Conservation (phyloP, 2,329 filamentous ascomycete genomes). For the Aureobasidium pullulans region DNA sequence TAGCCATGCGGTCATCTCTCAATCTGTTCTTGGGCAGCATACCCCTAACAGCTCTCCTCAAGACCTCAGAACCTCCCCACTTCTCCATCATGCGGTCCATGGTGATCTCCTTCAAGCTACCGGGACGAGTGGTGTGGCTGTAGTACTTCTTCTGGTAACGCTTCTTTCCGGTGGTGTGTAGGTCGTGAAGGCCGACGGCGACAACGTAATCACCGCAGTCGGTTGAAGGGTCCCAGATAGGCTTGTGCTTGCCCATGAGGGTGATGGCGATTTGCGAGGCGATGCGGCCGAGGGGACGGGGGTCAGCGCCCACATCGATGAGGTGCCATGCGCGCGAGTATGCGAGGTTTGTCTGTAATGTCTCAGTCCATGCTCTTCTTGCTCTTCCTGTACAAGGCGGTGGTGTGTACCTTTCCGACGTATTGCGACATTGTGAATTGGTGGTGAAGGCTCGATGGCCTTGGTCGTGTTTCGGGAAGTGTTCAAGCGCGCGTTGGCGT, state of each 20-base stretch:
- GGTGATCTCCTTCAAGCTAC: constrained; percentile 76
- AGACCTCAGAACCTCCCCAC: constrained; percentile 84
- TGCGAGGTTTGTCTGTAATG: constrained; percentile 75
- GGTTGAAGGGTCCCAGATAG: constrained; percentile 91
- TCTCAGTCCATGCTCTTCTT: not conserved
- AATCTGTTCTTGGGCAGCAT: constrained; percentile 98
- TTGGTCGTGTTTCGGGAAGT: not conserved
- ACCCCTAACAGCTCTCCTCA: constrained; percentile 85
- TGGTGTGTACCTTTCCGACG: constrained; percentile 57
- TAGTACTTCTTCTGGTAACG: constrained; percentile 93
- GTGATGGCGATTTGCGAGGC: constrained; percentile 79
- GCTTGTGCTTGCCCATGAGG: constrained; percentile 99
- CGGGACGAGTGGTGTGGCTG: constrained; percentile 84
- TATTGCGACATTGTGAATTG: constrained; percentile 63
- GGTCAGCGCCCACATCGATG: constrained; percentile 61
- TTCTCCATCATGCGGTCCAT: constrained; percentile 95
- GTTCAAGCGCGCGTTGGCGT: not conserved
- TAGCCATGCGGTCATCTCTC: constrained; percentile 75
- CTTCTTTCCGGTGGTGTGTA: constrained; percentile 88
- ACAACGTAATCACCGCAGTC: constrained; percentile 99
- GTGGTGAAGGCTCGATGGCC: constrained; percentile 3
- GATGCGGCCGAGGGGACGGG: constrained; percentile 78
- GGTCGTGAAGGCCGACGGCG: constrained; percentile 76
- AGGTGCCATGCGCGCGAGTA: constrained; percentile 96
- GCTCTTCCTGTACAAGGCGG: not conserved